Percentiles rank a stretch among this genome's conserved stretches.
Evolutionary conservation across 2,329 filamentous ascomycete genomes (phyloP).

Genomic region (Apiospora rasikravindrae): DNA sequence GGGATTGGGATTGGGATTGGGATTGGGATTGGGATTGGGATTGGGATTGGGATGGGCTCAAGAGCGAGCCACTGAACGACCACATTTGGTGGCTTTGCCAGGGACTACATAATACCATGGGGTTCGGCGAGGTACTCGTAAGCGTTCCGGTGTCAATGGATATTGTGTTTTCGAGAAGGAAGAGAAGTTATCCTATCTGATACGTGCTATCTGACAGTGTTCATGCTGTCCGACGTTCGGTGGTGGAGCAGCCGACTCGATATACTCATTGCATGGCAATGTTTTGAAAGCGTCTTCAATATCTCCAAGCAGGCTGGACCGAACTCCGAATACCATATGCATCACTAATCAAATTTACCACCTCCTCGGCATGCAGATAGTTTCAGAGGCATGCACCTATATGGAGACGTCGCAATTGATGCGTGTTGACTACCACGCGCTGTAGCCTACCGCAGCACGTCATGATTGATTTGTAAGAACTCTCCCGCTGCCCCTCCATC

Average conservation of each 20-base stretch:
- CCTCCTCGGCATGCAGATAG: neutral
- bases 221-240: neutral
- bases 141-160: too few relatives aligned
- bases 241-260: neutral
- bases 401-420: neutral
- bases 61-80: too few relatives aligned
- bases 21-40: too few relatives aligned
- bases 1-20: too few relatives aligned
- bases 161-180: too few relatives aligned
- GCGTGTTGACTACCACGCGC: neutral
- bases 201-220: neutral
- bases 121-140: too few relatives aligned
- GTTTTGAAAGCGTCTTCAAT: neutral
- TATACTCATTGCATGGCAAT: neutral
- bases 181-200: neutral
- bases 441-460: neutral
- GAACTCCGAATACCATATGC: neutral
- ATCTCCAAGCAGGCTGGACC: neutral
- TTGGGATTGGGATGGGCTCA: too few relatives aligned
- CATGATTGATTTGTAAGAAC: conserved; percentile 44
- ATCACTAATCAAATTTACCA: neutral
- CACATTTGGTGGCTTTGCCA: too few relatives aligned
- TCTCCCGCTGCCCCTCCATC: neutral
- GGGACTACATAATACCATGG: too few relatives aligned
- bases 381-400: neutral